Conservation (phyloP, 805 yeast species). For the Teunomyces barrocoloradensis region DNA sequence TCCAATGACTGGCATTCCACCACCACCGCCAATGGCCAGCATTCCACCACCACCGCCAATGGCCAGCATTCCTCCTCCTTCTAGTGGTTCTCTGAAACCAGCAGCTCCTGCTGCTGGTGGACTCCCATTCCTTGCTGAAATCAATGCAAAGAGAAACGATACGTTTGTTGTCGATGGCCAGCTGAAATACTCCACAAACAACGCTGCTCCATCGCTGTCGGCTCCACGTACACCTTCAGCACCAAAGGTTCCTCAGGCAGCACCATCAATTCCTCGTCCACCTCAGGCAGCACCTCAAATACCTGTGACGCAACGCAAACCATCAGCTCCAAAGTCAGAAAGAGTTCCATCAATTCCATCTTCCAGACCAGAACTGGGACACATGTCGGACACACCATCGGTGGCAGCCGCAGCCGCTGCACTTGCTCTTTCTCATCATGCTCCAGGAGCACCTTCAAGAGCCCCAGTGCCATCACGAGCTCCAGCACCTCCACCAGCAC, state of each 20-base stretch:
- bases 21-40: slow-evolving; percentile 14
- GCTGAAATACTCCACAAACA: slow-evolving; percentile 11
- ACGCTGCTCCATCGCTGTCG: not conserved
- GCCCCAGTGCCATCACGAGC: slow-evolving; percentile 18
- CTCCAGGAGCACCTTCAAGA: slow-evolving; percentile 13
- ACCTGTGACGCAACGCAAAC: slow-evolving; percentile 4
- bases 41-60: slow-evolving; percentile 19
- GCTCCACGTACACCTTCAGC: not conserved
- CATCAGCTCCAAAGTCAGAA: slow-evolving; percentile 1
- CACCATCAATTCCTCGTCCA: not conserved
- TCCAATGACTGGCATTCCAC: slow-evolving; percentile 13
- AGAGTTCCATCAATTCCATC: slow-evolving; percentile 4
- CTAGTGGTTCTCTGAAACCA: slow-evolving; percentile 6
- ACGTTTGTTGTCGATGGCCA: slow-evolving; percentile 42
- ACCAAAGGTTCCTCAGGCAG: not conserved
- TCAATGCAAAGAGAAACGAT: slow-evolving; percentile 48
- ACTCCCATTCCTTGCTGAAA: slow-evolving; percentile 51
- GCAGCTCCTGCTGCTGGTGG: slow-evolving; percentile 29
- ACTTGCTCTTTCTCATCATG: slow-evolving; percentile 8
- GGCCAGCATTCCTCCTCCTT: slow-evolving; percentile 6
- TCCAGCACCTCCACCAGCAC: slow-evolving; percentile 22
- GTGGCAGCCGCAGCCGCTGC: slow-evolving; percentile 9
- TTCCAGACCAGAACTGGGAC: not conserved
- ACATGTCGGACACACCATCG: slow-evolving; percentile 9
- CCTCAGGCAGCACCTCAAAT: not conserved